Base-by-base conservation (phyloP, 108 stramenopile species). In the Cafeteria roenbergensis region DNA sequence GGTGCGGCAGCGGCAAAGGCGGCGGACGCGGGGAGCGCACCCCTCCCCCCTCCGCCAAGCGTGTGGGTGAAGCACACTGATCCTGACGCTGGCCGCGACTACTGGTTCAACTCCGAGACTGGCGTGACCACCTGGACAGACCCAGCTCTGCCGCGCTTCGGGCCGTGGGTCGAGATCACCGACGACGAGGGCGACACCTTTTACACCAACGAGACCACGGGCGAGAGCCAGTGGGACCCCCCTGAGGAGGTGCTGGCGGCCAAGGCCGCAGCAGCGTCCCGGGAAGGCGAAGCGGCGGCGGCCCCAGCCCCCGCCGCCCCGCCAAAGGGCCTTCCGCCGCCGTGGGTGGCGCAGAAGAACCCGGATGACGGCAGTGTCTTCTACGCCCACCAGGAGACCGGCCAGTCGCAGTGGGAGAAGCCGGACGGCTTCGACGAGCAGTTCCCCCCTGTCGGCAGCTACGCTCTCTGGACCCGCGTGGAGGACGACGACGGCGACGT, bases 181-280 rank as follows among this genome's bases (percentile, higher is more conserved):
- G 42, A 48, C 24, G 56, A 57, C 14, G 32, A 33, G 12, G 56
- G 56, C 8, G 56, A 57, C 56, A 57, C 29, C 36, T 70, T 60
- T 32, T 74, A 69, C 53, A 63, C 61, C 42, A 74, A 74, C 57
- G 61, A 34, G 6, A 33, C 24, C 32, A 67, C 57, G 33, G 73
- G 63, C 25, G 68, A 51, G 35, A 69, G 58, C 27, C 64, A 64
- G 62, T 74, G 73, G 73, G 68, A 74, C 3, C 51, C 51, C 25
- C 68, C 68, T 12, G 24, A 55, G 57, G 68, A 24, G 14, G 60
- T 8, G 59, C 22, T 21, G 29, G 17, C 2, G 29, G 21, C 2
- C 59, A 37, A 38, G 20, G 22, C 17, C 37, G 37, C 3, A 2
- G n/a, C n/a, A n/a, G n/a, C n/a, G n/a, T n/a, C n/a, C n/a, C n/a